A percentile compares a stretch with the other conserved stretches of the same genome.
These are phyloP conservation scores for Sporisorium iseilematis-ciliati DNA, from an alignment of 1,284 basidiomycete genomes.

Conservation along the genomic window DNA sequence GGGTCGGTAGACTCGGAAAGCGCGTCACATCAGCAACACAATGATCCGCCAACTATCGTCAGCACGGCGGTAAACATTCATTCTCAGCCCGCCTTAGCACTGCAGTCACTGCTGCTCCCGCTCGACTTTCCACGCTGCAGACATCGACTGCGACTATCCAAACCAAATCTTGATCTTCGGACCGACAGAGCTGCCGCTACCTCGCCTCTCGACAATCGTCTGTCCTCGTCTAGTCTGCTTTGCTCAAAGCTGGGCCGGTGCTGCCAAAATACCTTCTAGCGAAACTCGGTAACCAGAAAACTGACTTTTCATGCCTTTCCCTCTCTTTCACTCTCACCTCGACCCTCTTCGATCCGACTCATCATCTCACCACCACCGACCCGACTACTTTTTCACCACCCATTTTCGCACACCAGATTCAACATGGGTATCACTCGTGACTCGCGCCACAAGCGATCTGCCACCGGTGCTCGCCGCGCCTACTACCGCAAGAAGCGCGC, in stretches of 20 bases:
- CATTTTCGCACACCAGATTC: constrained; percentile 30
- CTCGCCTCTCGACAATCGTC: background rate
- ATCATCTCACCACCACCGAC: background rate
- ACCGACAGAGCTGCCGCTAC: background rate
- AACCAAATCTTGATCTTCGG: background rate
- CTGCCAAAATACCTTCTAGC: background rate
- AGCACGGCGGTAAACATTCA: no score
- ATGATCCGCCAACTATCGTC: no score
- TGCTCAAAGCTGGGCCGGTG: background rate
- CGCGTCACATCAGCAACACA: no score
- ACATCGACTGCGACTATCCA: background rate
- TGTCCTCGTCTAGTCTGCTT: background rate
- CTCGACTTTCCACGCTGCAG: background rate
- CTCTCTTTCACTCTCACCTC: background rate
- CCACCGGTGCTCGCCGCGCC: constrained; percentile 67
- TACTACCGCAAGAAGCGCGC: constrained; percentile 70
- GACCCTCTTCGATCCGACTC: constrained; percentile 1
- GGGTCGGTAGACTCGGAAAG: no score
- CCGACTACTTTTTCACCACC: background rate
- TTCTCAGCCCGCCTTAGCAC: no score
- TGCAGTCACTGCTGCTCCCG: no score
- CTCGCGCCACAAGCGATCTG: constrained; percentile 69
- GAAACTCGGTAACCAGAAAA: background rate
- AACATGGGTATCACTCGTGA: constrained; percentile 70
- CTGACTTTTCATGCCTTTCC: background rate